Percentiles rank a stretch among this genome's conserved stretches.
These are phyloP conservation scores for Zygnema cylindricum DNA, from an alignment of 139 green algal genomes.

Conservation along the genomic window DNA sequence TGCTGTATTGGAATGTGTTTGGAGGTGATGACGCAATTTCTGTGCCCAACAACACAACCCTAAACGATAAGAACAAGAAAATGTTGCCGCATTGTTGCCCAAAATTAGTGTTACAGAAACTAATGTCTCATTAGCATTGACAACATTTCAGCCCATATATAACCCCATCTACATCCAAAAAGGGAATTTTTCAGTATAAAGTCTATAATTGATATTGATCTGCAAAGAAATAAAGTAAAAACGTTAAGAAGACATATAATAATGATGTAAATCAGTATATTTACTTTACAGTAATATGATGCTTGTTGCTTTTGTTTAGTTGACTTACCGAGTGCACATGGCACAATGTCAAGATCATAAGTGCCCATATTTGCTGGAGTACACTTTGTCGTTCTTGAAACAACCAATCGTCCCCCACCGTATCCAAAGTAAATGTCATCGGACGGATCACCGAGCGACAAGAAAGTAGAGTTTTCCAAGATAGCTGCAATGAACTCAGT, in stretches of 20 bases:
- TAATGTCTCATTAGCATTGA: neutral
- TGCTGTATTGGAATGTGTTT: neutral
- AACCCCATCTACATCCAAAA: neutral
- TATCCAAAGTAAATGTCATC: conserved; percentile 3
- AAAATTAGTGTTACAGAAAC: neutral
- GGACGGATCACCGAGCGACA: neutral
- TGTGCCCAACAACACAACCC: neutral
- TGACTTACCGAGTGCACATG: conserved; percentile 26
- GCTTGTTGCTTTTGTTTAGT: too few relatives aligned
- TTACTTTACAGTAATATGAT: too few relatives aligned
- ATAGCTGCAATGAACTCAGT: too few relatives aligned
- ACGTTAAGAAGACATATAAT: too few relatives aligned
- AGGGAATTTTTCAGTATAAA: neutral
- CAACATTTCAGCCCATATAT: neutral
- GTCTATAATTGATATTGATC: neutral
- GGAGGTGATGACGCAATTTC: neutral
- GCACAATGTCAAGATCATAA: neutral
- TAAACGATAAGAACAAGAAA: neutral
- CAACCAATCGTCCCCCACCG: neutral
- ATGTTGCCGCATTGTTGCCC: neutral
- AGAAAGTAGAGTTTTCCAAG: too few relatives aligned
- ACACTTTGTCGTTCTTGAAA: conserved; percentile 7
- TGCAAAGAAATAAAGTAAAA: neutral
- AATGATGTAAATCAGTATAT: too few relatives aligned
- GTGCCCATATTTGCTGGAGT: neutral